Evolutionary conservation across 2,329 filamentous ascomycete species (phyloP), one percentile per base, ranked within the genome.

Genomic region (Beauveria sp.): DNA sequence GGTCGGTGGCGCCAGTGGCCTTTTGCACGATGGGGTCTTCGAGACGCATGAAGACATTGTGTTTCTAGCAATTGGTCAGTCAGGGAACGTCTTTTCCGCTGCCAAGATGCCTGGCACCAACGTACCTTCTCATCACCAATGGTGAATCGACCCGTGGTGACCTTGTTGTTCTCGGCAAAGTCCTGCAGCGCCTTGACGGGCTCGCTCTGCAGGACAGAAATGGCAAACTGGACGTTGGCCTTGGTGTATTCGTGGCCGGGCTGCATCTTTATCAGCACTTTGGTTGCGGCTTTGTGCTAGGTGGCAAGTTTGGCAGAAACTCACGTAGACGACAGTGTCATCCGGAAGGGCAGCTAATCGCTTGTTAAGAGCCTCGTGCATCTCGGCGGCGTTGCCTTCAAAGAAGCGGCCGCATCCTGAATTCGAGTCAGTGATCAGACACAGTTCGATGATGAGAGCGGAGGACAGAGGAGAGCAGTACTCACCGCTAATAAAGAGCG

Each of bases 221-320:
- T 77, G 53, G 86, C 88, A 71, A 99, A 99, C 73, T 91, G 91
- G 69, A 95, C 91, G 71, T 99, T 99, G 57, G 88, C 84, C 76
- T 95, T 96, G n/a, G 95, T 99, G 77, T 99, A 99, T 75, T 98
- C 95, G 70, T 99, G 95, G 4, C 95, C 95, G 20, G 93, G 93
- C 88, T 93, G 64, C 24, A 42, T 46, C 12, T 7, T 16, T 4
- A 16, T 60, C 38, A 52, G 50, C 14, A 26, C 18, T 12, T 4
- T 24, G 7, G 20, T 38, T 38, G 12, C 34, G 34, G 34, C 34
- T 14, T 31, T 34, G 18, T 8, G 7, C 18, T 18, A 22, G 12
- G 16, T 18, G 18, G 10, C 53, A 26, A 38, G 61, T 51, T n/a
- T 28, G 5, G 43, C 26, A 34, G 24, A 24, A 55, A 79, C 87